Conservation (phyloP, 2,329 filamentous ascomycete species). For the Beauveria medogensis region DNA sequence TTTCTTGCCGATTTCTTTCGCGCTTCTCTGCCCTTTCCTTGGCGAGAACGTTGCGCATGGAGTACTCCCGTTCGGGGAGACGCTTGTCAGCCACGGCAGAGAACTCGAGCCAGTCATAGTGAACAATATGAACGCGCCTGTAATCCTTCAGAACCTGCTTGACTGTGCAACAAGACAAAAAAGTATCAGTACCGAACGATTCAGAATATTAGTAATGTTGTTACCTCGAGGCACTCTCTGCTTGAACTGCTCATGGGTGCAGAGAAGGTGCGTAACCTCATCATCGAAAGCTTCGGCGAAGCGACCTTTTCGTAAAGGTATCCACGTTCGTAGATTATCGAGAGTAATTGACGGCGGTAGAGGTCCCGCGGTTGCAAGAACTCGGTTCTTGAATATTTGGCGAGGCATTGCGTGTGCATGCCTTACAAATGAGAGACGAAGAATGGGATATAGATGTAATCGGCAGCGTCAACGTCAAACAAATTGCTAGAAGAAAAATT, state of each 20-base stretch:
- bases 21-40: slow-evolving; percentile 23
- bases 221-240: slow-evolving; percentile 30
- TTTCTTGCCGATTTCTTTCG: slow-evolving; percentile 27
- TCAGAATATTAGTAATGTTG: background rate
- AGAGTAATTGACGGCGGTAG: slow-evolving; percentile 41
- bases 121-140: slow-evolving; percentile 33
- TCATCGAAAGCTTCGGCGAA: slow-evolving; percentile 44
- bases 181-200: background rate
- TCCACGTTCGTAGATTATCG: slow-evolving; percentile 58
- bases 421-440: background rate
- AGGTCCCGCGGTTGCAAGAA: slow-evolving; percentile 51
- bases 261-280: slow-evolving; percentile 65
- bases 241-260: slow-evolving; percentile 53
- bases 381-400: slow-evolving; percentile 42
- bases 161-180: slow-evolving; percentile 20
- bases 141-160: slow-evolving; percentile 28
- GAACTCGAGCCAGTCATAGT: slow-evolving; percentile 46
- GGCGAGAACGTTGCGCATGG: slow-evolving; percentile 27
- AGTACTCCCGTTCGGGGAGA: slow-evolving; percentile 30
- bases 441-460: background rate
- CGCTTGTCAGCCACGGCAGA: slow-evolving; percentile 28
- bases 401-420: slow-evolving; percentile 19
- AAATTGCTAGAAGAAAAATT: background rate
- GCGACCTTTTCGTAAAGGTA: slow-evolving; percentile 51
- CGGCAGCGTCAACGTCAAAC: background rate